Percentiles rank a stretch among this genome's conserved stretches.
phyloP scores from a whole-genome alignment of 83 land plant genomes.

The Picea abies region DNA sequence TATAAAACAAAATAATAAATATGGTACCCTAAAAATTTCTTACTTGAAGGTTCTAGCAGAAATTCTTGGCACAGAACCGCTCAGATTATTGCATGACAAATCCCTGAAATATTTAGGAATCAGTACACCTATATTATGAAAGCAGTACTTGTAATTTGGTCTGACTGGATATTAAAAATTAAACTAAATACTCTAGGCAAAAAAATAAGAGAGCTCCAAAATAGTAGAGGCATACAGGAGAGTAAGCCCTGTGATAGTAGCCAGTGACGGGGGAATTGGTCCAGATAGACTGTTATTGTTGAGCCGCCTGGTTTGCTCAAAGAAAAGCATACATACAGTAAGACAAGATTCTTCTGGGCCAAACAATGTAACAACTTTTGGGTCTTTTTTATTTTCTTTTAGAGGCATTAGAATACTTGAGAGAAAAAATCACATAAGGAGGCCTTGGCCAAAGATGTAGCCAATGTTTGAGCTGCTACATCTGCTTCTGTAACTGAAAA shows the following conservation, averaged over 20 bases:
- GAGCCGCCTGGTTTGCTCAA: constrained; percentile 29
- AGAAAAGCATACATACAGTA: background rate
- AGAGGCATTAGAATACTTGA: too few species aligned
- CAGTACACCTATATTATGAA: too few species aligned
- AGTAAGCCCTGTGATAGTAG: constrained; percentile 31
- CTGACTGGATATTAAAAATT: too few species aligned
- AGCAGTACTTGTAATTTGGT: too few species aligned
- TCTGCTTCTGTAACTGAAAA: too few species aligned
- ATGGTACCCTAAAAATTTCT: background rate
- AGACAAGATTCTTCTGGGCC: background rate
- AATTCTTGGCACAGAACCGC: constrained; percentile 38
- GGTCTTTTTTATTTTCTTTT: too few species aligned
- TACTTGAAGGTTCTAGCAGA: constrained; percentile 42
- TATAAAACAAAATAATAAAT: background rate
- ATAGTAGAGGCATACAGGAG: constrained; percentile 26
- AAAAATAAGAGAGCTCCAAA: too few species aligned
- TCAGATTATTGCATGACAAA: constrained; percentile 44
- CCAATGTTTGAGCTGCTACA: too few species aligned
- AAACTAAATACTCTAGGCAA: too few species aligned
- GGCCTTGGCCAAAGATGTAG: too few species aligned
- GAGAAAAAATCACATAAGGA: too few species aligned
- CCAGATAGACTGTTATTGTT: constrained; percentile 47
- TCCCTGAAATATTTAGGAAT: constrained; percentile 28
- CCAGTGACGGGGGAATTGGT: constrained; percentile 34
- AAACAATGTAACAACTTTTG: background rate